Conservation (phyloP, 148 eudicot genomes). For the Heliamphora exappendiculata region DNA sequence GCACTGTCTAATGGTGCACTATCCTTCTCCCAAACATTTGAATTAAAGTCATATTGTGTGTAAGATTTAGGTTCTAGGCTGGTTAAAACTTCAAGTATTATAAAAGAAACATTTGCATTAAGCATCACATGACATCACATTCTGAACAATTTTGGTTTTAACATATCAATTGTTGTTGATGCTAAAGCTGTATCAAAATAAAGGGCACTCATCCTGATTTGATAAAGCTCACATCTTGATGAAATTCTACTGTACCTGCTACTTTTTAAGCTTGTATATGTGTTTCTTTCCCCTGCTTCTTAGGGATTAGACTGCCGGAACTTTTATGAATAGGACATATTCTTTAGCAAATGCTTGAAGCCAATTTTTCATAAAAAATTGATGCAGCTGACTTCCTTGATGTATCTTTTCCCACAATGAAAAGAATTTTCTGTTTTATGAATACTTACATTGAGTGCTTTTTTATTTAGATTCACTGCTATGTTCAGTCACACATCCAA, state of each 20-base stretch:
- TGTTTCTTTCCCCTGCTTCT: background rate
- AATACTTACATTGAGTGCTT: background rate
- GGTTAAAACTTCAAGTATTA: background rate
- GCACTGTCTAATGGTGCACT: no score
- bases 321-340: background rate
- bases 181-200: background rate
- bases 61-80: background rate
- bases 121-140: background rate
- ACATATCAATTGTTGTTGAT: background rate
- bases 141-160: background rate
- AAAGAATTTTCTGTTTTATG: background rate
- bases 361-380: background rate
- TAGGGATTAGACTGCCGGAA: background rate
- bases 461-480: conserved; percentile 61
- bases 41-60: background rate
- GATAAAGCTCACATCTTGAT: background rate
- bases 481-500: conserved; percentile 94
- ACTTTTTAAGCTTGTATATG: background rate
- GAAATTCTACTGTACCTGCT: background rate
- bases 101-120: background rate
- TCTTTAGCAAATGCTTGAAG: background rate
- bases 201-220: background rate
- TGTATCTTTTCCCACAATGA: background rate
- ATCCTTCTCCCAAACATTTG: no score
- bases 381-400: background rate